Percentiles rank a stretch among this genome's conserved stretches.
These are phyloP conservation scores for Forsythia suspensa DNA, from an alignment of 257 asterid genomes.

Conservation along the genomic window DNA sequence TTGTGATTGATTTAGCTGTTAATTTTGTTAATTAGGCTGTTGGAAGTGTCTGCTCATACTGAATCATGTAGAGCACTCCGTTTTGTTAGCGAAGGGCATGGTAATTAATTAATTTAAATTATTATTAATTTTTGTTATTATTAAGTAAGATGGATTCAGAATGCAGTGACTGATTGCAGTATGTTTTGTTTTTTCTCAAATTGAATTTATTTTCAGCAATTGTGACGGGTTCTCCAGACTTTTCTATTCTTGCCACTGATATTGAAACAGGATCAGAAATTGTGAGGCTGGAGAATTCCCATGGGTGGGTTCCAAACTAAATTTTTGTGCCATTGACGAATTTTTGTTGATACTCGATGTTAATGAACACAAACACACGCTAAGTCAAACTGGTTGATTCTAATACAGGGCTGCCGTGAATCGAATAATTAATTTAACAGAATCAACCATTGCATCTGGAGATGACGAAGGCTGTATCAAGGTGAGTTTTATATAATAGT, in stretches of 20 bases:
- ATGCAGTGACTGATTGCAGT: not conserved
- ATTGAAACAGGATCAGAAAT: slow-evolving; percentile 76
- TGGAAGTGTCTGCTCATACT: slow-evolving; percentile 72
- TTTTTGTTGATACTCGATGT: not conserved
- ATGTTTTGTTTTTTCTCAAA: slow-evolving; percentile 8
- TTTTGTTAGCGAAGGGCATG: slow-evolving; percentile 81
- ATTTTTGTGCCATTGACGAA: not conserved
- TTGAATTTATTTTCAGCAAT: slow-evolving; percentile 46
- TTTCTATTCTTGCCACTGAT: slow-evolving; percentile 88
- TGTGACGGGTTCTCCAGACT: slow-evolving; percentile 90
- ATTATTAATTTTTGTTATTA: not conserved
- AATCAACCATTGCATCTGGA: slow-evolving; percentile 86
- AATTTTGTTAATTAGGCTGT: slow-evolving; percentile 45
- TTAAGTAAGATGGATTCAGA: not conserved
- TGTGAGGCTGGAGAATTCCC: slow-evolving; percentile 70
- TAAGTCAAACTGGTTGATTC: slow-evolving; percentile 3
- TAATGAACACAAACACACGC: not conserved
- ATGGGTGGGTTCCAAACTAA: slow-evolving; percentile 56
- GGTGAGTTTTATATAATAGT: slow-evolving; percentile 41
- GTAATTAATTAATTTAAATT: slow-evolving; percentile 32
- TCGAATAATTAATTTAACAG: slow-evolving; percentile 79
- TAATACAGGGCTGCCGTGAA: slow-evolving; percentile 76
- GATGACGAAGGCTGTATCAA: slow-evolving; percentile 87
- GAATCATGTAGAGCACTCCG: slow-evolving; percentile 92
- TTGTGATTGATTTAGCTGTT: slow-evolving; percentile 4